phyloP scores from a whole-genome alignment of 805 yeast genomes.

The Metschnikowia cubensis region DNA sequence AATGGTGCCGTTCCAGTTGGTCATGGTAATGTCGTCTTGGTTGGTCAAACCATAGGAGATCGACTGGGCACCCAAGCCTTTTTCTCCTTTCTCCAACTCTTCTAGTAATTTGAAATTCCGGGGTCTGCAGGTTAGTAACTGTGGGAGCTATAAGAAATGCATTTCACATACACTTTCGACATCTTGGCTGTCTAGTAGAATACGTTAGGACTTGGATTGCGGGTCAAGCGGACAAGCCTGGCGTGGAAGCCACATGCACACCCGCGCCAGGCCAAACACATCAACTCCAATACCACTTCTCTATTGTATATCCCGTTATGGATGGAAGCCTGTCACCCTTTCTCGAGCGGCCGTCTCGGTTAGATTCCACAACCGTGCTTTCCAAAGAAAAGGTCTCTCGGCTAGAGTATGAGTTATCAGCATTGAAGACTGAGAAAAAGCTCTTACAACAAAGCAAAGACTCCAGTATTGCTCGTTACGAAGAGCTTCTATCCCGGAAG shows the following conservation, averaged over 20 bases:
- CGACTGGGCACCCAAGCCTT: conserved; percentile 94
- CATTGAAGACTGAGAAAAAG: conserved; percentile 32
- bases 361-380: conserved; percentile 1
- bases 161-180: conserved; percentile 46
- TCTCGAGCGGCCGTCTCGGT: conserved; percentile 16
- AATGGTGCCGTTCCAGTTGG: conserved; percentile 96
- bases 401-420: conserved; percentile 31
- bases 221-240: conserved; percentile 3
- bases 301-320: not conserved
- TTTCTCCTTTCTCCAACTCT: conserved; percentile 97
- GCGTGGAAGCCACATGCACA: conserved; percentile 2
- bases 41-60: conserved; percentile 93
- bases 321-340: conserved; percentile 19
- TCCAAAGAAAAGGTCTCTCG: conserved; percentile 14
- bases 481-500: conserved; percentile 27
- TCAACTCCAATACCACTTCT: not conserved
- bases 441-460: conserved; percentile 28
- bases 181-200: conserved; percentile 16
- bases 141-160: not conserved
- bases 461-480: conserved; percentile 19
- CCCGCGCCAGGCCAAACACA: conserved; percentile 6
- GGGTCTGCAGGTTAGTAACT: conserved; percentile 49
- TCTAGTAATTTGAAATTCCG: conserved; percentile 92
- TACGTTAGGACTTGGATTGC: not conserved
- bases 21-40: conserved; percentile 88